Percentiles rank a stretch among this genome's conserved stretches.
These are phyloP conservation scores for Aspergillus ochraceoroseus DNA, from an alignment of 2,329 filamentous ascomycete species.

Conservation along the genomic window DNA sequence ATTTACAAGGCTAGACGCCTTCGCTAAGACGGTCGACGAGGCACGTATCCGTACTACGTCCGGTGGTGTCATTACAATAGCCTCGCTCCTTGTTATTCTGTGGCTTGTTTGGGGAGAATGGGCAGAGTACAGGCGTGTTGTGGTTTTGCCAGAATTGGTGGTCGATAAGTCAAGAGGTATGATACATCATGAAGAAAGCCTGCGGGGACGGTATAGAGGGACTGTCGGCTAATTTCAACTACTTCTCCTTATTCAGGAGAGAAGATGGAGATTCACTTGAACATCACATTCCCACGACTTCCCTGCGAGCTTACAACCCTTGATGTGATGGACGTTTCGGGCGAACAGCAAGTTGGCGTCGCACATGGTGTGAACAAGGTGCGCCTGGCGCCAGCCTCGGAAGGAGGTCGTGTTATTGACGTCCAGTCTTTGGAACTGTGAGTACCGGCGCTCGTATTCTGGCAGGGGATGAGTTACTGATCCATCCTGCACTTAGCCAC, in stretches of 20 bases:
- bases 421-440: slow-evolving; percentile 63
- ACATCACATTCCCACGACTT: slow-evolving; percentile 88
- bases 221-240: slow-evolving; percentile 17
- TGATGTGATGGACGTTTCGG: slow-evolving; percentile 98
- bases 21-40: slow-evolving; percentile 98
- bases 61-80: slow-evolving; percentile 89
- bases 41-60: slow-evolving; percentile 92
- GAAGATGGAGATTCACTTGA: slow-evolving; percentile 98
- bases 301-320: slow-evolving; percentile 94
- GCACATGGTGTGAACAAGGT: slow-evolving; percentile 91
- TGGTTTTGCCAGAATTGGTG: slow-evolving; percentile 84
- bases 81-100: slow-evolving; percentile 79
- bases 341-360: slow-evolving; percentile 91
- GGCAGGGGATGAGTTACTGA: neutral
- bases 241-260: slow-evolving; percentile 57
- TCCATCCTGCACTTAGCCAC: slow-evolving; percentile 49
- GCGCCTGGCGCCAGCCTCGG: slow-evolving; percentile 63
- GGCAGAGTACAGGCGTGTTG: slow-evolving; percentile 80
- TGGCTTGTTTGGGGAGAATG: slow-evolving; percentile 94
- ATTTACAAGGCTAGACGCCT: slow-evolving; percentile 95
- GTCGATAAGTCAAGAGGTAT: slow-evolving; percentile 93
- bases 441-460: slow-evolving; percentile 25
- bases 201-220: neutral
- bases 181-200: slow-evolving; percentile 4
- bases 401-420: slow-evolving; percentile 74